These are phyloP conservation scores for Fusarium torreyae DNA, from an alignment of 2,329 filamentous ascomycete species.

Conservation along the genomic window DNA sequence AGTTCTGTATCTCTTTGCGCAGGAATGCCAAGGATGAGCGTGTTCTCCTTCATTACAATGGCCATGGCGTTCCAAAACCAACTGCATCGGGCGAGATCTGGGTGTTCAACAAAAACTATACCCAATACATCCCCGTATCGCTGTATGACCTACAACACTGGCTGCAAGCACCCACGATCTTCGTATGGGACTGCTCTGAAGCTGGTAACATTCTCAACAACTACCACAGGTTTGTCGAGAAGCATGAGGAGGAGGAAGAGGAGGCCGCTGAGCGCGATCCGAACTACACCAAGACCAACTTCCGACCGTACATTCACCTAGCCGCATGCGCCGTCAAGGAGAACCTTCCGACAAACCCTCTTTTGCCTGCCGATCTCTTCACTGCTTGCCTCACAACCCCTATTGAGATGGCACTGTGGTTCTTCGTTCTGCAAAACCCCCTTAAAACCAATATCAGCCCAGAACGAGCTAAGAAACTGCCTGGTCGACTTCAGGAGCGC, in stretches of 20 bases:
- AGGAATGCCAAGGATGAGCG: conserved; percentile 96
- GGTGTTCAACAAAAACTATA: conserved; percentile 99
- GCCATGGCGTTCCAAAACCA: conserved; percentile 95
- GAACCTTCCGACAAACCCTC: conserved; percentile 93
- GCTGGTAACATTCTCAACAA: conserved; percentile 96
- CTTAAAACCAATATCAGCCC: conserved; percentile 77
- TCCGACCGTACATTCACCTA: conserved; percentile 83
- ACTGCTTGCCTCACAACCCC: conserved; percentile 96
- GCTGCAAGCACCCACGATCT: conserved; percentile 95
- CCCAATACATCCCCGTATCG: conserved; percentile 97
- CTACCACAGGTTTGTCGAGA: conserved; percentile 94
- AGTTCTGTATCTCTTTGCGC: conserved; percentile 91
- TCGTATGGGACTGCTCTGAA: conserved; percentile 98
- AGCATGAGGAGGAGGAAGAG: conserved; percentile 90
- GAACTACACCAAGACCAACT: conserved; percentile 83
- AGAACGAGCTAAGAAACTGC: conserved; percentile 89
- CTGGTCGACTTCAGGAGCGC: conserved; percentile 91
- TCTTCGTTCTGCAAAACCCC: conserved; percentile 95
- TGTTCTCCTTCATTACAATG: conserved; percentile 98
- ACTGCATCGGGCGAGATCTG: conserved; percentile 97
- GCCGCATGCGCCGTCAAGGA: conserved; percentile 93
- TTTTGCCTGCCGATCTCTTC: conserved; percentile 94
- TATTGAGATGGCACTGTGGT: conserved; percentile 96
- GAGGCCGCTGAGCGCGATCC: conserved; percentile 84
- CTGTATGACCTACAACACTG: conserved; percentile 95